Conservation (phyloP, 2,329 filamentous ascomycete species). For the Annulohypoxylon truncatum region DNA sequence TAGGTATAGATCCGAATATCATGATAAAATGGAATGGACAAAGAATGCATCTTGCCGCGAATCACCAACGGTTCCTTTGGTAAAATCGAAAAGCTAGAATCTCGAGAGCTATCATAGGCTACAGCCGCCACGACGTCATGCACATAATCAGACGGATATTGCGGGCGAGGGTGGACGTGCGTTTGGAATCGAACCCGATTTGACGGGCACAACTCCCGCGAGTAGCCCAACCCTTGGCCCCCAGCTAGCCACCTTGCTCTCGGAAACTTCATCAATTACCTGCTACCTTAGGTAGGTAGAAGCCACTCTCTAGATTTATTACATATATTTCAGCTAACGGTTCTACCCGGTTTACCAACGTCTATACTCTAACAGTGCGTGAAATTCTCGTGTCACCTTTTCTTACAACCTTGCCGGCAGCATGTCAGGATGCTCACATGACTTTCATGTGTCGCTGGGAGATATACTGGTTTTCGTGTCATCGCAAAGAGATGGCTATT, state of each 20-base stretch:
- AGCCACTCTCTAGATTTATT: neutral
- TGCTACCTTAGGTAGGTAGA: too few species aligned
- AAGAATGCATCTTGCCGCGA: neutral
- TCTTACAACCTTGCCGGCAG: constrained; percentile 19
- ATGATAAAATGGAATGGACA: neutral
- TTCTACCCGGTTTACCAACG: neutral
- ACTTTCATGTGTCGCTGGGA: constrained; percentile 1
- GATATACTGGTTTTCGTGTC: neutral
- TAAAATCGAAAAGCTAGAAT: constrained; percentile 1
- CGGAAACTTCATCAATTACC: neutral
- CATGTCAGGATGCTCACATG: constrained; percentile 34
- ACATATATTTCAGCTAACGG: neutral
- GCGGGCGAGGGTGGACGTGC: constrained; percentile 24
- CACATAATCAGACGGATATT: constrained; percentile 28
- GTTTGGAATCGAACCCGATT: constrained; percentile 35
- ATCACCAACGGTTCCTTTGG: neutral
- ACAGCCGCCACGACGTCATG: constrained; percentile 27
- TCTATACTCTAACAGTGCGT: neutral
- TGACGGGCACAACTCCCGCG: constrained; percentile 9
- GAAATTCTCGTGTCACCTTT: constrained; percentile 17
- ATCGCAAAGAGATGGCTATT: too few species aligned
- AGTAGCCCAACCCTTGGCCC: constrained; percentile 11
- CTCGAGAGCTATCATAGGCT: constrained; percentile 16
- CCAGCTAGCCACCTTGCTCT: constrained; percentile 12
- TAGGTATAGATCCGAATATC: neutral